A percentile compares a stretch with the other conserved stretches of the same genome.
Evolutionary conservation across 371 early-diverging fungal species (phyloP).

Genomic region (Apophysomyces trapeziformis): DNA sequence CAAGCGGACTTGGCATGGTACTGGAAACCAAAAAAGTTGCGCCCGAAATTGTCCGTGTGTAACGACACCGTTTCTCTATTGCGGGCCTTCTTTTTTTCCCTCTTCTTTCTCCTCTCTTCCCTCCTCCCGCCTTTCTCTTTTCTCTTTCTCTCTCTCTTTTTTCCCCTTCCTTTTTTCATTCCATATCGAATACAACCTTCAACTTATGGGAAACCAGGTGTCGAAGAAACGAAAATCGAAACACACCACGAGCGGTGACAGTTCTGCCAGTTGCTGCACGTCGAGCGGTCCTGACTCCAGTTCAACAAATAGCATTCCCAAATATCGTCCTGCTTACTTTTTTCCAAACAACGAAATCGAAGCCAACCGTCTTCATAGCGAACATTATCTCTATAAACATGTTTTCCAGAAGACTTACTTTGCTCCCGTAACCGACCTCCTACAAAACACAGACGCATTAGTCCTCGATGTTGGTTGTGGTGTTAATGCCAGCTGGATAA

Average conservation of each 20-base stretch:
- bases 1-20: background rate
- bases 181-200: background rate
- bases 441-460: slow-evolving; percentile 16
- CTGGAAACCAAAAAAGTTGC: too few species aligned
- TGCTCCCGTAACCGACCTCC: slow-evolving; percentile 32
- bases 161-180: background rate
- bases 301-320: background rate
- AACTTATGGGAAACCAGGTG: slow-evolving; percentile 19
- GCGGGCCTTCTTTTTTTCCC: slow-evolving; percentile 1
- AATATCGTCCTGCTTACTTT: slow-evolving; percentile 12
- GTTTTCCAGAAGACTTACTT: slow-evolving; percentile 40
- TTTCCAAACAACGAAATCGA: slow-evolving; percentile 28
- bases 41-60: slow-evolving; percentile 6
- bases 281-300: slow-evolving; percentile 8
- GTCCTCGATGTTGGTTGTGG: slow-evolving; percentile 45
- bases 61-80: background rate
- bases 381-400: slow-evolving; percentile 41
- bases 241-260: slow-evolving; percentile 1
- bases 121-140: background rate
- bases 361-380: slow-evolving; percentile 24
- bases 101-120: background rate
- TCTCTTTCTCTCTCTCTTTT: background rate
- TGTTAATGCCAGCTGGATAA: slow-evolving; percentile 33
- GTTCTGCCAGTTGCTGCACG: slow-evolving; percentile 8
- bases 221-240: slow-evolving; percentile 10